Evolutionary conservation across 371 early-diverging fungal species (phyloP), one percentile per base, ranked within the genome.

Genomic region (Apophysomyces variabilis): DNA sequence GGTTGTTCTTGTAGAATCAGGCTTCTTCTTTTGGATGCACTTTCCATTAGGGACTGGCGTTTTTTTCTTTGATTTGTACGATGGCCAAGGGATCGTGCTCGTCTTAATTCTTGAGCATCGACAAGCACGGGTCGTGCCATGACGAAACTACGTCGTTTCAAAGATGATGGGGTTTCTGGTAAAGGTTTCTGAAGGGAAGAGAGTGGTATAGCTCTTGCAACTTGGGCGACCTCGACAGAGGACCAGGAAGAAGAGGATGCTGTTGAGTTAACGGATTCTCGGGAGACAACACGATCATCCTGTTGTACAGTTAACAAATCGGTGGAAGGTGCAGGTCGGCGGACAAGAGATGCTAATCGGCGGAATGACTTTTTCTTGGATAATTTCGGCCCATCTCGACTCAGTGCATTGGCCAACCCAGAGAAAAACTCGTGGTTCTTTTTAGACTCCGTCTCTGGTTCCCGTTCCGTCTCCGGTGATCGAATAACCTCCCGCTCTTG

Each of bases 41-140:
- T 75, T 65, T 80, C 80, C 76, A 80, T 76, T 7, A 75, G 63
- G 7, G 82, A 78, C 43, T 63, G 71, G 50, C 75, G 69, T 56
- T 81, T 81, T 36, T 73, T 76, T 35, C 75, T 50, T 50, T 50
- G 70, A n/a, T 64, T 60, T 16, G 66, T 43, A 21, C 59, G 67
- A 26, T 70, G 66, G 21, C 72, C 72, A n/a, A 67, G 47, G 12
- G 72, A 67, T 8, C 67, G 67, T 12, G 67, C 64, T 21, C 72
- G 67, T 38, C 72, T 64, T 7, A 71, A 46, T 39, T 71, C 67
- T 65, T 71, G 65, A 5, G 67, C 67, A 50, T 71, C 67, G 1
- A 71, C 63, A 45, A 71, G 62, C 13, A 62, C 58, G 14, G 72
- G 72, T 26, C 68, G 64, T n/a, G 61, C 60, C 21, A 66, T 58